A percentile compares a stretch with the other conserved stretches of the same genome.
Evolutionary conservation across 768 basidiomycete species (phyloP).

Genomic region (Termitomyces sp.): DNA sequence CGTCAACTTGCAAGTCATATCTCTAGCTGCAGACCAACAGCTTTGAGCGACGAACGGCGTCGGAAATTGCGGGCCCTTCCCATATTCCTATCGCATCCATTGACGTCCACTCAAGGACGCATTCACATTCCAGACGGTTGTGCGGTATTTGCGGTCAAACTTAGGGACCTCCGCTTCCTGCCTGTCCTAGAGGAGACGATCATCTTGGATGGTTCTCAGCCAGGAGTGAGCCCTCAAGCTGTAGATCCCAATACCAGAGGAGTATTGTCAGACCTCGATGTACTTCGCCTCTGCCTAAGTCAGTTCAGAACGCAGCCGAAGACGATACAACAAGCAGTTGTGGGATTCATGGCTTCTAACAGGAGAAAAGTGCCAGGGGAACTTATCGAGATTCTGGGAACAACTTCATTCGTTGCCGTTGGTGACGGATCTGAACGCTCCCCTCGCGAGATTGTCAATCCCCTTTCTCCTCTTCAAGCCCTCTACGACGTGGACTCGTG

Average conservation of each 20-base stretch:
- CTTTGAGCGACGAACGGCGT: not conserved
- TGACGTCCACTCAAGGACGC: not conserved
- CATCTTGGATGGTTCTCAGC: slow-evolving; percentile 22
- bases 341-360: slow-evolving; percentile 21
- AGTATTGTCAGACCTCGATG: slow-evolving; percentile 16
- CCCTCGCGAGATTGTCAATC: slow-evolving; percentile 25
- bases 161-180: slow-evolving; percentile 22
- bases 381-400: slow-evolving; percentile 18
- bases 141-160: not conserved
- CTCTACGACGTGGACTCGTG: slow-evolving; percentile 18
- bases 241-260: slow-evolving; percentile 16
- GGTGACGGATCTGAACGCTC: slow-evolving; percentile 12
- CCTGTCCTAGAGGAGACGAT: slow-evolving; percentile 16
- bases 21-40: not conserved
- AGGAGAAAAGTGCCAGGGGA: slow-evolving; percentile 18
- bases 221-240: slow-evolving; percentile 14
- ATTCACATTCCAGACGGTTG: not conserved
- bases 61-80: slow-evolving; percentile 4
- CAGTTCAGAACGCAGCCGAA: slow-evolving; percentile 23
- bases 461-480: slow-evolving; percentile 20
- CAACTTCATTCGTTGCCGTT: slow-evolving; percentile 21
- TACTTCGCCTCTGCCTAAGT: slow-evolving; percentile 21
- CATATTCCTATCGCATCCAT: not conserved
- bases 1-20: not conserved
- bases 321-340: slow-evolving; percentile 19